Percentiles rank a stretch among this genome's conserved stretches.
Evolutionary conservation across 805 yeast genomes (phyloP).

Genomic region (Yarrowia alimentaria): DNA sequence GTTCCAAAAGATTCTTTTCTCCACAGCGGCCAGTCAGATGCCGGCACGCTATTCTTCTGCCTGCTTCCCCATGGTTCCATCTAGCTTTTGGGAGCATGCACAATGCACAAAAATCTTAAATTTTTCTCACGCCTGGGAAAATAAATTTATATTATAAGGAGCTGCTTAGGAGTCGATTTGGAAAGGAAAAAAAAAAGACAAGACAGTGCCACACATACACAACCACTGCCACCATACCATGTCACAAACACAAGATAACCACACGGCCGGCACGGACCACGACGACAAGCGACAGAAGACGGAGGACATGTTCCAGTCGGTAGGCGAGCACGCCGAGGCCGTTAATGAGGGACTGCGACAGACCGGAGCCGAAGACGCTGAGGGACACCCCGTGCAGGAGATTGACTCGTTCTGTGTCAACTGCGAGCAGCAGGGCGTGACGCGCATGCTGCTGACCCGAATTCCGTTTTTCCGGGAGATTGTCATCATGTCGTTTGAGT

Average conservation of each 20-base stretch:
- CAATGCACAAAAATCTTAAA: slow-evolving; percentile 1
- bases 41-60: too few relatives aligned
- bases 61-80: slow-evolving; percentile 24
- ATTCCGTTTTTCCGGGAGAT: slow-evolving; percentile 92
- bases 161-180: too few relatives aligned
- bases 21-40: too few relatives aligned
- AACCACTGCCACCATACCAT: neutral
- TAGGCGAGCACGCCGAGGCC: slow-evolving; percentile 9
- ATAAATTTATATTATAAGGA: neutral
- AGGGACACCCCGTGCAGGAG: slow-evolving; percentile 94
- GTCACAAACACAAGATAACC: slow-evolving; percentile 2
- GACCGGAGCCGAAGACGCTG: slow-evolving; percentile 78
- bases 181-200: neutral
- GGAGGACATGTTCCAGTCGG: slow-evolving; percentile 12
- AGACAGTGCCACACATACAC: neutral
- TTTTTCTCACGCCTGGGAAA: slow-evolving; percentile 5
- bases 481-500: slow-evolving; percentile 89
- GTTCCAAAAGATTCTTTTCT: neutral
- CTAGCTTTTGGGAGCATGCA: neutral
- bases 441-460: slow-evolving; percentile 77
- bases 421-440: slow-evolving; percentile 82
- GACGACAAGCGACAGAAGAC: slow-evolving; percentile 27
- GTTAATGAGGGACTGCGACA: slow-evolving; percentile 43
- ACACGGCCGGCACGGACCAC: neutral
- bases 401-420: slow-evolving; percentile 94